Conservation (phyloP, 2,329 filamentous ascomycete species). For the Teratosphaeriaceae sp. region DNA sequence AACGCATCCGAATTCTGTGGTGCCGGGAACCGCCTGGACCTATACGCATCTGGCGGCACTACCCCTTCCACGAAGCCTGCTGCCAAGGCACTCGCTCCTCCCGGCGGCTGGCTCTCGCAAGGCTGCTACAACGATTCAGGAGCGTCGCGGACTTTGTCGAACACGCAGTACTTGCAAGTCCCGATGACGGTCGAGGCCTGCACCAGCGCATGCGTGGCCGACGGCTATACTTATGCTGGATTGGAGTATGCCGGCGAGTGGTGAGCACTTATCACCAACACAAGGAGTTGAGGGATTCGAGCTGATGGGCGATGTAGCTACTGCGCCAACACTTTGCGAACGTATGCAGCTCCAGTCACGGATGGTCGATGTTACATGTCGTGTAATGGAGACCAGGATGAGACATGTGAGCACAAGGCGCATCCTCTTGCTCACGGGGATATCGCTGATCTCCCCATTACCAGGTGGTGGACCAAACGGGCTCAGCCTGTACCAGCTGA, state of each 20-base stretch:
- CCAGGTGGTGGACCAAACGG: too few relatives aligned
- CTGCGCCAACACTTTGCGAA: background rate
- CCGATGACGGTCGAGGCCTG: conserved; percentile 21
- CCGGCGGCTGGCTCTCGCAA: background rate
- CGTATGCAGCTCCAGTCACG: background rate
- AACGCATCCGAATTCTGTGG: conserved; percentile 23
- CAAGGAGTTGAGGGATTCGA: too few relatives aligned
- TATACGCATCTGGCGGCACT: background rate
- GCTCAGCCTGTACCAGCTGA: too few relatives aligned
- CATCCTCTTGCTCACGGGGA: too few relatives aligned
- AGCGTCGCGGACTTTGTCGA: conserved; percentile 8
- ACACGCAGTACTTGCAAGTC: conserved; percentile 3
- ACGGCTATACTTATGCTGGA: conserved; percentile 29
- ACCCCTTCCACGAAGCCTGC: background rate
- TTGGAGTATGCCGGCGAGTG: conserved; percentile 27
- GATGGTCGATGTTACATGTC: background rate
- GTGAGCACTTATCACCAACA: too few relatives aligned
- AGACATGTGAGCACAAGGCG: too few relatives aligned
- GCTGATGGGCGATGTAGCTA: too few relatives aligned
- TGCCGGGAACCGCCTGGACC: conserved; percentile 14
- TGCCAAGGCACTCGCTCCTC: background rate
- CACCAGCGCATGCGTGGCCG: conserved; percentile 19
- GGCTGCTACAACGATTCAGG: conserved; percentile 10
- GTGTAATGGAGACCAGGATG: background rate
- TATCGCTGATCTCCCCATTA: too few relatives aligned